Percentiles rank a stretch among this genome's conserved stretches.
Evolutionary conservation across 192 early-diverging fungal species (phyloP).

Genomic region (Umbelopsis isabellina): DNA sequence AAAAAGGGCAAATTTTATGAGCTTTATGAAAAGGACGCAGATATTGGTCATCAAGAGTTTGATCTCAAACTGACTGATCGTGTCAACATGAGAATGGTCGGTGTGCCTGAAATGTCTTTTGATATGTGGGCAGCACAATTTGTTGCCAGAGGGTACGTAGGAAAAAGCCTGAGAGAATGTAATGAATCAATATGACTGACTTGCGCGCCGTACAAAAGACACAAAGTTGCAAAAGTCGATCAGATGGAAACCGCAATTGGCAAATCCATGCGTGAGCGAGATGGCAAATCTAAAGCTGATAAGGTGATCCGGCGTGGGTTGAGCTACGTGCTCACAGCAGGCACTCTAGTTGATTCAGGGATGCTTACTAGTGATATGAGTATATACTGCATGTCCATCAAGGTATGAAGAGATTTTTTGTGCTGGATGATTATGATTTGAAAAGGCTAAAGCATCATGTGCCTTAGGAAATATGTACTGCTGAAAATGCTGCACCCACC

Average conservation of each 20-base stretch:
- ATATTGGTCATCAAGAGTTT: slow-evolving; percentile 94
- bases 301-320: slow-evolving; percentile 86
- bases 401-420: slow-evolving; percentile 48
- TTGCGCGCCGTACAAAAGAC: slow-evolving; percentile 15
- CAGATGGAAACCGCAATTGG: slow-evolving; percentile 96
- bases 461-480: slow-evolving; percentile 33
- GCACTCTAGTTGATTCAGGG: slow-evolving; percentile 88
- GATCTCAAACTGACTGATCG: slow-evolving; percentile 96
- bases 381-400: slow-evolving; percentile 96
- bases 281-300: slow-evolving; percentile 53
- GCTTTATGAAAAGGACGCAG: slow-evolving; percentile 98
- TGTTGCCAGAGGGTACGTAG: slow-evolving; percentile 83
- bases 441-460: neutral
- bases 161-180: neutral
- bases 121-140: slow-evolving; percentile 97
- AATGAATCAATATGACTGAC: neutral
- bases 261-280: slow-evolving; percentile 88
- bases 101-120: slow-evolving; percentile 93
- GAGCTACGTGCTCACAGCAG: slow-evolving; percentile 84
- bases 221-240: slow-evolving; percentile 94
- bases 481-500: slow-evolving; percentile 47
- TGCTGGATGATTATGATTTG: neutral
- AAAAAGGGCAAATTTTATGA: slow-evolving; percentile 99
- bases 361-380: slow-evolving; percentile 88
- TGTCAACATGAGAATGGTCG: slow-evolving; percentile 99